Evolutionary conservation across 1,284 basidiomycete genomes (phyloP).

Genomic region (Mixia osmundae): DNA sequence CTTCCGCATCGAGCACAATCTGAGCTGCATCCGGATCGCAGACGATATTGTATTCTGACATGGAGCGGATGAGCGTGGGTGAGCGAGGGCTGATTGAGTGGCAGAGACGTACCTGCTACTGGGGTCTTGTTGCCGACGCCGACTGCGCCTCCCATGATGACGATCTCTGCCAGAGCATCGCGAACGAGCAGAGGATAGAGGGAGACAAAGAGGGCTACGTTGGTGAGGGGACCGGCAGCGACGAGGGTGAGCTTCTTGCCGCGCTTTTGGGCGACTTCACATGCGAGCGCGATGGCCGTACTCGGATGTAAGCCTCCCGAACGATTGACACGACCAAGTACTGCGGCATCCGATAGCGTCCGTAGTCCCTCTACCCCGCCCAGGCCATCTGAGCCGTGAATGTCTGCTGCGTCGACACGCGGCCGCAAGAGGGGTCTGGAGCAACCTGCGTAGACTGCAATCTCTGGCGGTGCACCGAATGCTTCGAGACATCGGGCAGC

Average conservation of each 20-base stretch:
- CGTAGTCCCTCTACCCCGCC: slow-evolving; percentile 51
- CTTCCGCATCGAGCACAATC: slow-evolving; percentile 38
- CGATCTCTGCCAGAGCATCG: slow-evolving; percentile 42
- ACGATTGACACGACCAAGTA: neutral
- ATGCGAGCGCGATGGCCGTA: no score
- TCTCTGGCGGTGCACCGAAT: slow-evolving; percentile 33
- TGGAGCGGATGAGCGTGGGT: neutral
- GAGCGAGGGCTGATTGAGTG: slow-evolving; percentile 2
- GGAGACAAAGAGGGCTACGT: slow-evolving; percentile 47
- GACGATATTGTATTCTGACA: slow-evolving; percentile 48
- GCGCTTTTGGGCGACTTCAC: slow-evolving; percentile 3
- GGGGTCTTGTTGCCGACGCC: slow-evolving; percentile 54
- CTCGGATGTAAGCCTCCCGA: neutral
- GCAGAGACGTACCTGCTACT: slow-evolving; percentile 33
- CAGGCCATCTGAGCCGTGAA: slow-evolving; percentile 53
- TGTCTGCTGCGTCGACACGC: slow-evolving; percentile 34
- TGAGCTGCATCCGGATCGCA: slow-evolving; percentile 60
- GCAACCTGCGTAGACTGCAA: slow-evolving; percentile 39
- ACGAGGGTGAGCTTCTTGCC: slow-evolving; percentile 35
- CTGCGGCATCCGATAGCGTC: neutral
- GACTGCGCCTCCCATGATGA: slow-evolving; percentile 70
- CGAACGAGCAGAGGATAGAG: slow-evolving; percentile 41
- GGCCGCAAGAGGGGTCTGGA: slow-evolving; percentile 4
- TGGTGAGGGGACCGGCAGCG: slow-evolving; percentile 61
- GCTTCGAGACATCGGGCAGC: slow-evolving; percentile 46